A percentile compares a stretch with the other conserved stretches of the same genome.
Conservation (phyloP, 2,329 filamentous ascomycete species). For the Bipolaris cookei region DNA sequence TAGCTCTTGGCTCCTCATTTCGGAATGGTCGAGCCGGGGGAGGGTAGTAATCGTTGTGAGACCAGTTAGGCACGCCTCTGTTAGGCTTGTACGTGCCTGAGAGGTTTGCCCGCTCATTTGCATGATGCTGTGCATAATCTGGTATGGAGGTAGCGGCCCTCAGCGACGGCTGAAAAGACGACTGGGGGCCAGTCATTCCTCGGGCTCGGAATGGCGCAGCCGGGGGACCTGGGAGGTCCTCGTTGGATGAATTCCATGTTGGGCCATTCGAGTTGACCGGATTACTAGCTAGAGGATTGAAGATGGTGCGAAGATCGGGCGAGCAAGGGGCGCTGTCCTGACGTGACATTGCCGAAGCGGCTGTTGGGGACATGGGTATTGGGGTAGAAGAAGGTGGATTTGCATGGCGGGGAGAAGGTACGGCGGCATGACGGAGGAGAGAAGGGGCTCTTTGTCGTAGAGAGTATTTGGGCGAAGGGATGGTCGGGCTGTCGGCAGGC, state of each 20-base stretch:
- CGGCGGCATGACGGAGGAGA: conserved; percentile 46
- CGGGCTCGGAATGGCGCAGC: conserved; percentile 32
- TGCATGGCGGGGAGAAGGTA: conserved; percentile 38
- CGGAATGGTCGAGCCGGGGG: conserved; percentile 39
- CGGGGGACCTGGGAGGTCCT: conserved; percentile 27
- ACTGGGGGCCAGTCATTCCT: conserved; percentile 44
- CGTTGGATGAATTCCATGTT: conserved; percentile 32
- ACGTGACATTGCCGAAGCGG: conserved; percentile 31
- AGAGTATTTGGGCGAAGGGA: conserved; percentile 51
- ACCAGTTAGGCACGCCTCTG: conserved; percentile 46
- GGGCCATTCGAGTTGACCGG: conserved; percentile 37
- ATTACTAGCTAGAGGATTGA: conserved; percentile 46
- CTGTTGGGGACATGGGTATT: conserved; percentile 34
- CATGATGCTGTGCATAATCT: conserved; percentile 42
- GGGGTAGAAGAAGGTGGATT: conserved; percentile 29
- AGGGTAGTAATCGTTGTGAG: conserved; percentile 42
- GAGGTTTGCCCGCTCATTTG: conserved; percentile 36
- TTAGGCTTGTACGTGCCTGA: conserved; percentile 48
- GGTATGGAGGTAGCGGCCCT: conserved; percentile 49
- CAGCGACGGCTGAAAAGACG: conserved; percentile 36
- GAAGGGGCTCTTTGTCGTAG: conserved; percentile 52
- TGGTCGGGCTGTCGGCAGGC: conserved; percentile 39
- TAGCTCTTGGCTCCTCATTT: conserved; percentile 58
- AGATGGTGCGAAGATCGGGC: conserved; percentile 41
- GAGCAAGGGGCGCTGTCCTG: conserved; percentile 36